Percentiles rank a stretch among this genome's conserved stretches.
Conservation (phyloP, 1,284 basidiomycete genomes). For the Inonotus obliquus region DNA sequence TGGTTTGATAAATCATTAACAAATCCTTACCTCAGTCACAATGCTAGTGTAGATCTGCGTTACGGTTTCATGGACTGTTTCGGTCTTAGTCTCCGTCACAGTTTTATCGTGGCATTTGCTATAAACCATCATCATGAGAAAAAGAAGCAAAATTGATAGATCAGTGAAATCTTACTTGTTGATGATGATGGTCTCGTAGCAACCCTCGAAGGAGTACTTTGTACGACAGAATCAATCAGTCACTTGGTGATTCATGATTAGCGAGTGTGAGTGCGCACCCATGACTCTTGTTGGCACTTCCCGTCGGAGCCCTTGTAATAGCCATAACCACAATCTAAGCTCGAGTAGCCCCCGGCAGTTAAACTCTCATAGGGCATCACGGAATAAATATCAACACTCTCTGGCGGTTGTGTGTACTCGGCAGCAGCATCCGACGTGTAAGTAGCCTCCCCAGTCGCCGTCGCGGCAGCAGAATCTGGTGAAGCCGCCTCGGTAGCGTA, state of each 20-base stretch:
- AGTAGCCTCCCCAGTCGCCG: constrained; percentile 9
- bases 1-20: not conserved
- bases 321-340: constrained; percentile 63
- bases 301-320: constrained; percentile 52
- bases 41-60: constrained; percentile 26
- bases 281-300: constrained; percentile 46
- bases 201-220: constrained; percentile 40
- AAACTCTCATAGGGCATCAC: constrained; percentile 56
- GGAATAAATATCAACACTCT: constrained; percentile 36
- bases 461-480: constrained; percentile 13
- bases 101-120: constrained; percentile 22
- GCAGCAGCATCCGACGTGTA: constrained; percentile 18
- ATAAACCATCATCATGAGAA: not conserved
- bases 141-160: constrained; percentile 9
- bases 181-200: constrained; percentile 65
- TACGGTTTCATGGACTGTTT: constrained; percentile 31
- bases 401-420: constrained; percentile 37
- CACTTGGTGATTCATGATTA: not conserved
- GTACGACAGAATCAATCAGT: constrained; percentile 1
- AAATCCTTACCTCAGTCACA: constrained; percentile 21
- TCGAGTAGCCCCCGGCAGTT: constrained; percentile 55
- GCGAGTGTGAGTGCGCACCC: constrained; percentile 39
- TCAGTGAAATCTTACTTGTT: constrained; percentile 34
- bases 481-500: constrained; percentile 15
- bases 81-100: constrained; percentile 38